Evolutionary conservation across 169 alveolate genomes (phyloP), one percentile per base, ranked within the genome.

Genomic region (Besnoitia besnoiti): DNA sequence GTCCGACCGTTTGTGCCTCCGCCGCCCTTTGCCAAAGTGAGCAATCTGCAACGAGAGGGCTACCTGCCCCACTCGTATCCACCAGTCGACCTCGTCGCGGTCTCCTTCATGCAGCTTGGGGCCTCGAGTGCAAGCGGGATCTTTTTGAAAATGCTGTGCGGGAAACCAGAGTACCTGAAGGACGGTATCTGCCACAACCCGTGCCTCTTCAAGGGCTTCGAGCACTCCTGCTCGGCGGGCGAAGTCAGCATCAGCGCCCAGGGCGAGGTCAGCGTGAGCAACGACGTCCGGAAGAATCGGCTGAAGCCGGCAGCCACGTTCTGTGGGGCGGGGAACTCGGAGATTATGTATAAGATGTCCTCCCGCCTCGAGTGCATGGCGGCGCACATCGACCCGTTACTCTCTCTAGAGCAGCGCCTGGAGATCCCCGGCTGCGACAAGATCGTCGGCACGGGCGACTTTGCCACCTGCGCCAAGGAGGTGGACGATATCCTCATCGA

Each of bases 401-500:
- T 27, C 35, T 46, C 62, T 3, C 85, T 88, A n/a, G 75, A 67
- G 62, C 61, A 44, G 19, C 92, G 92, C 42, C 73, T 88, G 55
- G 49, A 42, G 55, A 88, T 88, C 30, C 77, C 46, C n/a, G 19
- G 27, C 33, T 88, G 92, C 73, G 59, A 0, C 33, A 42, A 30
- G 24, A 88, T 88, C 42, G 92, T 55, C 7, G 92, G 92, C 55
- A 88, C 92, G 16, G 92, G 92, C 62, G 92, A 88, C 61, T 88
- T 88, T 37, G 92, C 5, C 1, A 49, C 42, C 21, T 88, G 92
- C 85, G 85, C 50, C 37, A n/a, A 47, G n/a, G 85, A 49, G 21
- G 92, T 88, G 7, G 49, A 67, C 37, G 61, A 47, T 42, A 61
- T 61, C 14, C 47, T 88, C n/a, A n/a, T 88, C 8, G 49, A 88